Evolutionary conservation across 2,329 filamentous ascomycete genomes (phyloP).

Genomic region (Magnaporthiopsis incrustans): DNA sequence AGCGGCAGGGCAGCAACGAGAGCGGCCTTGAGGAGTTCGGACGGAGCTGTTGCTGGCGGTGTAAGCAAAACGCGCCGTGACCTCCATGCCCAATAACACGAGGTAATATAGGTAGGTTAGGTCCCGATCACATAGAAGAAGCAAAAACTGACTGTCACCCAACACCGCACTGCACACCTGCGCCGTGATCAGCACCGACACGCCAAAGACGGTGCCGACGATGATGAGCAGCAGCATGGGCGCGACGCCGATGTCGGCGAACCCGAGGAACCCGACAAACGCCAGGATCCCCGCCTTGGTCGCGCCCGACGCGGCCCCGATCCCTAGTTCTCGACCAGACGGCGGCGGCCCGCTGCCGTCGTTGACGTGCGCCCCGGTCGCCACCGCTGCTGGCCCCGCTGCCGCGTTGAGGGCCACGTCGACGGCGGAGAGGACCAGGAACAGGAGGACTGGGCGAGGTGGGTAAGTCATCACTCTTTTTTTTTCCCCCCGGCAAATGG

Average conservation of each 20-base stretch:
- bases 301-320: constrained; percentile 1
- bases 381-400: constrained; percentile 6
- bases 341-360: neutral
- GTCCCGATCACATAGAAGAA: neutral
- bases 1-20: constrained; percentile 5
- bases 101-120: neutral
- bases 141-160: constrained; percentile 1
- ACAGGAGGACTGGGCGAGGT: neutral
- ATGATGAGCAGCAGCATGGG: constrained; percentile 2
- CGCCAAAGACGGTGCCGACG: constrained; percentile 3
- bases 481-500: too few species aligned
- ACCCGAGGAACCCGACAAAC: constrained; percentile 5
- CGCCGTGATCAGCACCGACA: constrained; percentile 5
- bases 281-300: constrained; percentile 7
- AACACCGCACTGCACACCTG: constrained; percentile 3
- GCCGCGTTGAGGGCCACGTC: constrained; percentile 8
- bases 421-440: constrained; percentile 1
- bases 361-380: constrained; percentile 3
- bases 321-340: neutral
- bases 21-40: constrained; percentile 6
- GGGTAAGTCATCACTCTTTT: neutral
- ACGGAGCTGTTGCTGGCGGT: neutral
- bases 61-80: neutral
- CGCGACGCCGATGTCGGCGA: constrained; percentile 2
- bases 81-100: neutral